Conservation (phyloP, 2,329 filamentous ascomycete genomes). For the Dryadomyces quercivorus region DNA sequence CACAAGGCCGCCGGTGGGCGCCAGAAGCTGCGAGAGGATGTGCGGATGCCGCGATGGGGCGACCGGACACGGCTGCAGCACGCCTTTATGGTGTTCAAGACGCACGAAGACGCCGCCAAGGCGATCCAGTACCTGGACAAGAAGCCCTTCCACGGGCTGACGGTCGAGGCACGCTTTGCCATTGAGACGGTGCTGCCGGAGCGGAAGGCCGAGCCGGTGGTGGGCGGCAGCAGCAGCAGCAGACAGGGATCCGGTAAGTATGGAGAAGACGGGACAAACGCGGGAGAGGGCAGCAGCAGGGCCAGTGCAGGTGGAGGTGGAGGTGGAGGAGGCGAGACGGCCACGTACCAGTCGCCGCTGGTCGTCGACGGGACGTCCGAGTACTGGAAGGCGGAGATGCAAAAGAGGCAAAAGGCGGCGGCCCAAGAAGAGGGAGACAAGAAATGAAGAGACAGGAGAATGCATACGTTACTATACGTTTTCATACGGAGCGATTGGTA, state of each 20-base stretch:
- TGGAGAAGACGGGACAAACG: background rate
- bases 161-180: constrained; percentile 6
- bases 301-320: background rate
- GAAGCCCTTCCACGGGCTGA: background rate
- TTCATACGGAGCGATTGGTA: no score
- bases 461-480: no score
- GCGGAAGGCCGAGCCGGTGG: background rate
- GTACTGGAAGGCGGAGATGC: background rate
- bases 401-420: background rate
- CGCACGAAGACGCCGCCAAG: constrained; percentile 1
- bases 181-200: constrained; percentile 1
- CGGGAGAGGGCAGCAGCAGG: background rate
- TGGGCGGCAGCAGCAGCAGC: background rate
- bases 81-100: constrained; percentile 7
- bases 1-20: constrained; percentile 1
- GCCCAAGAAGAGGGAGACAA: background rate
- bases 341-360: background rate
- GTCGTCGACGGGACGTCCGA: background rate
- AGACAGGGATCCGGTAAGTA: background rate
- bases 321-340: no score
- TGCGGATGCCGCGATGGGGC: constrained; percentile 4
- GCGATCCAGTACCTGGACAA: constrained; percentile 2
- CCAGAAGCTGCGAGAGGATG: constrained; percentile 5
- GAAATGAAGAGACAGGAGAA: background rate
- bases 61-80: background rate